A percentile compares a stretch with the other conserved stretches of the same genome.
Conservation (phyloP, 2,329 filamentous ascomycete species). For the Scorias spongiosa region DNA sequence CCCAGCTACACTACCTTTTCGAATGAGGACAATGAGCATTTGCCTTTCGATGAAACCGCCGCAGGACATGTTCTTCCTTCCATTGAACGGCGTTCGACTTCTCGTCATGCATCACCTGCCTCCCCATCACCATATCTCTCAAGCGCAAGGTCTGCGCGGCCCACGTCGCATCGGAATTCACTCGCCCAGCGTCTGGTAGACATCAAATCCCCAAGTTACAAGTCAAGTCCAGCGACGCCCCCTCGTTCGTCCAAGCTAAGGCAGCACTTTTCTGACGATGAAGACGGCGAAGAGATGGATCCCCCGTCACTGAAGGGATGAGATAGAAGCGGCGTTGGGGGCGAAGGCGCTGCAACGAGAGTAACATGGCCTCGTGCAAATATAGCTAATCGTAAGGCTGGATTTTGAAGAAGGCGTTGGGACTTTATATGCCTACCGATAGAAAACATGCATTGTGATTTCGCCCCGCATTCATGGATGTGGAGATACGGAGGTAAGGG, state of each 20-base stretch:
- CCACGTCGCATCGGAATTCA: neutral
- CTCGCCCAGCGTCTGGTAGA: neutral
- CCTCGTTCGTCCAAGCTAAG: neutral
- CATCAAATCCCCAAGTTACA: neutral
- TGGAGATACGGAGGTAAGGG: too few relatives aligned
- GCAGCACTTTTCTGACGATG: neutral
- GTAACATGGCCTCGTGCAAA: too few relatives aligned
- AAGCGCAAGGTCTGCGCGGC: neutral
- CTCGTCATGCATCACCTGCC: constrained; percentile 1
- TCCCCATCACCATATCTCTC: constrained; percentile 5
- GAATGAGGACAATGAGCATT: neutral
- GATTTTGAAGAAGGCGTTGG: too few relatives aligned
- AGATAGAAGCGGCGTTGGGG: too few relatives aligned
- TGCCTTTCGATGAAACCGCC: neutral
- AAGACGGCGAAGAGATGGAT: too few relatives aligned
- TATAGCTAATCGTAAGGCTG: too few relatives aligned
- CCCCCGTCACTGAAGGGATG: too few relatives aligned
- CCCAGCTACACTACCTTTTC: neutral
- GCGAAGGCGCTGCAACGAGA: too few relatives aligned
- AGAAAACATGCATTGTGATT: too few relatives aligned
- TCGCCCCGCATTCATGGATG: too few relatives aligned
- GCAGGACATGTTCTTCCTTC: neutral
- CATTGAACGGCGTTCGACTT: neutral
- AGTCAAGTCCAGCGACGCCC: neutral
- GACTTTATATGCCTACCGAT: too few relatives aligned